A percentile compares a stretch with the other conserved stretches of the same genome.
These are phyloP conservation scores for Batrachochytrium dendrobatidis DNA, from an alignment of 371 early-diverging fungal genomes.

Conservation along the genomic window DNA sequence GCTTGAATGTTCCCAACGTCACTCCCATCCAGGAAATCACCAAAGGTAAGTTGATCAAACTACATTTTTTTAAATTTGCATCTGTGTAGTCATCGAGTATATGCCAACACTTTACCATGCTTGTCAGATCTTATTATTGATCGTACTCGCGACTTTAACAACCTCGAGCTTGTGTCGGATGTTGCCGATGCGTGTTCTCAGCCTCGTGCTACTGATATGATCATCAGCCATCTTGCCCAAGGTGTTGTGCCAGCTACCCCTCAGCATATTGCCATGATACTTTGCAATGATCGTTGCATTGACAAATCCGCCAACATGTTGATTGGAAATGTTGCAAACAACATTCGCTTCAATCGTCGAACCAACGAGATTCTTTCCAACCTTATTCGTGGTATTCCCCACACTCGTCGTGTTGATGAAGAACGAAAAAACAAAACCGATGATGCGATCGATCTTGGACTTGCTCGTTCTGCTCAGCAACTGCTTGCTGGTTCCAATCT, in stretches of 20 bases:
- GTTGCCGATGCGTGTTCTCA: background rate
- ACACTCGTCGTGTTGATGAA: background rate
- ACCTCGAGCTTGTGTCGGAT: background rate
- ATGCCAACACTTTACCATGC: background rate
- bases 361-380: background rate
- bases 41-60: background rate
- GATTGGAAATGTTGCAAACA: background rate
- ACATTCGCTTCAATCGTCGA: background rate
- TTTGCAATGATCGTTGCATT: background rate
- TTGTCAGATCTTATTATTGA: background rate
- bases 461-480: background rate
- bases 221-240: background rate
- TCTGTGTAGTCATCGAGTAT: background rate
- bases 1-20: too few relatives aligned
- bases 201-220: background rate
- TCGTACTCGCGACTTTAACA: background rate
- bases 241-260: background rate
- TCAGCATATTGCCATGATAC: background rate
- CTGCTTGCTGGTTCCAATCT: background rate
- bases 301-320: background rate
- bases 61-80: background rate
- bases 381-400: background rate
- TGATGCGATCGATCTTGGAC: background rate
- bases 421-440: background rate
- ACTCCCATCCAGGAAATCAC: constrained; percentile 2